Evolutionary conservation across 371 early-diverging fungal genomes (phyloP).

Genomic region (Zychaea mexicana): DNA sequence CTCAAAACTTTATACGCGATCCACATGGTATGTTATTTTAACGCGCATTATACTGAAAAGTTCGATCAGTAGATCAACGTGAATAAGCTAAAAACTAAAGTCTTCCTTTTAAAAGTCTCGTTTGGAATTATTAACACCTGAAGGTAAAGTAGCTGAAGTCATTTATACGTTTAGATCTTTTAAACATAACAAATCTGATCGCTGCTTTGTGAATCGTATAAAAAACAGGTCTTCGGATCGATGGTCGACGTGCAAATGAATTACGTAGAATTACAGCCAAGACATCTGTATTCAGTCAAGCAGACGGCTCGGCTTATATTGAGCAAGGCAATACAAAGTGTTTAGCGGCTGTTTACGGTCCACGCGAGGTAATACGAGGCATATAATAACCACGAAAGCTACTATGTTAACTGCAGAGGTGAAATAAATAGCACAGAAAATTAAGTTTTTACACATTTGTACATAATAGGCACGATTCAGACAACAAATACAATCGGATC

Average conservation of each 20-base stretch:
- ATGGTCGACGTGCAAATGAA: constrained; percentile 92
- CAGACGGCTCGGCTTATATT: constrained; percentile 93
- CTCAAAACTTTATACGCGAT: background rate
- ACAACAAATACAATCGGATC: constrained; percentile 68
- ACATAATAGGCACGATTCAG: constrained; percentile 59
- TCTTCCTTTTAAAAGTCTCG: constrained; percentile 5
- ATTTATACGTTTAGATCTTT: no score
- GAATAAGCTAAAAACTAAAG: background rate
- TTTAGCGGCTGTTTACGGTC: constrained; percentile 92
- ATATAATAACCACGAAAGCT: no score
- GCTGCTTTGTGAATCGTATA: background rate
- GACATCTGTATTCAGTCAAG: constrained; percentile 78
- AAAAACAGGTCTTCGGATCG: constrained; percentile 79
- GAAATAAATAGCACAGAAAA: no score
- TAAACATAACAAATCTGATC: background rate
- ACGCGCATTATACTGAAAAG: no score
- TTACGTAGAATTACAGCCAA: constrained; percentile 82
- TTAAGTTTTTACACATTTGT: background rate
- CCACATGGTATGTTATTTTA: no score
- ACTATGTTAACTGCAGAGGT: no score
- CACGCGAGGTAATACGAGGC: constrained; percentile 70
- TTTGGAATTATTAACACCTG: constrained; percentile 12
- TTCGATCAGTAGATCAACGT: no score
- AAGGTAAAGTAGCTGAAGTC: background rate
- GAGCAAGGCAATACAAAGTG: constrained; percentile 97